phyloP scores from a whole-genome alignment of 768 basidiomycete genomes.

The Suillus bovinus region DNA sequence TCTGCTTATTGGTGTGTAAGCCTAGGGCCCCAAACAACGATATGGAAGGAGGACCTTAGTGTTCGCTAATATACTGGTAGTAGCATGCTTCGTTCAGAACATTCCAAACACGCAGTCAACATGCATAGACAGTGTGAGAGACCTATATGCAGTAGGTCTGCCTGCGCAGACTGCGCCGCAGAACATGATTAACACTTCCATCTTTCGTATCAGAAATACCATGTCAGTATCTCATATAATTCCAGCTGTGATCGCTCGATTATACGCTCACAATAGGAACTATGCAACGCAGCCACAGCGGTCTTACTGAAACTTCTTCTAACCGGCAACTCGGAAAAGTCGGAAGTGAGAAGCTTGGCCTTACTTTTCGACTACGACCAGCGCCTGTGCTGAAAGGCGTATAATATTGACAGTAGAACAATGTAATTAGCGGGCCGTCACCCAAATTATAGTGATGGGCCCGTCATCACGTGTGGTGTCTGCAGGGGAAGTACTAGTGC shows the following conservation, averaged over 20 bases:
- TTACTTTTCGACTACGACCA: background rate
- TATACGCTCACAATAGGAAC: background rate
- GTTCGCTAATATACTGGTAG: background rate
- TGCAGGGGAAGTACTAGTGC: background rate
- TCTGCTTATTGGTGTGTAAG: background rate
- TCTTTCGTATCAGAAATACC: background rate
- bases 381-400: background rate
- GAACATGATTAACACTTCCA: background rate
- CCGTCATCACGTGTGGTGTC: background rate
- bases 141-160: background rate
- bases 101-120: background rate
- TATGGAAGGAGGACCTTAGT: background rate
- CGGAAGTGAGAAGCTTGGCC: background rate
- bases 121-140: background rate
- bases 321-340: background rate
- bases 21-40: background rate
- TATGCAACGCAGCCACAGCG: background rate
- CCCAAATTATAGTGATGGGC: background rate
- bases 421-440: background rate
- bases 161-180: background rate
- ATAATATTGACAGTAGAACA: background rate
- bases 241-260: background rate
- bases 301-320: background rate
- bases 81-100: background rate
- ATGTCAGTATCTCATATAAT: background rate